Evolutionary conservation across 2,329 filamentous ascomycete species (phyloP), one percentile per base, ranked within the genome.

Genomic region (Plenodomus tracheiphilus): DNA sequence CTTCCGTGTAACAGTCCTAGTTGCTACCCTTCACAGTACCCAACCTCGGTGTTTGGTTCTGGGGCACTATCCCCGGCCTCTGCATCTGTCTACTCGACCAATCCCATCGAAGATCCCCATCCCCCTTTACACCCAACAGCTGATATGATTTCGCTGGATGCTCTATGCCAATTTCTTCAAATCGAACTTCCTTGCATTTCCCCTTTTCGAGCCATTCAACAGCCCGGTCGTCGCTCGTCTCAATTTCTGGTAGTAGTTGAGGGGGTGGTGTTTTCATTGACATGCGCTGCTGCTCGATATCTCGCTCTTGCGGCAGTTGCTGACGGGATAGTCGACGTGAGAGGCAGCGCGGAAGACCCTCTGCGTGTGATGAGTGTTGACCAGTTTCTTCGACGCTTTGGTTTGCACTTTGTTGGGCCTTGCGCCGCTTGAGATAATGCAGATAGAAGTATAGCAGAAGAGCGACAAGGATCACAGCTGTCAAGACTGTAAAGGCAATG

Each of bases 121-220:
- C 41, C 19, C 39, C 22, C 37, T 47, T 46, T 5, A 39, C 21
- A 30, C 32, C 43, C 5, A 38, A 16, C 16, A 38, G 25, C 16
- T 46, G 45, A 17, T 36, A 32, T 20, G 41, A 21, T 28, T 52
- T 48, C 4, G 38, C 22, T 17, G 30, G 11, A 30, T 39, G 44
- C 32, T 48, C 40, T 19, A 38, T 35, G 4, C 49, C 45, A 15
- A 51, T 17, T 36, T 53, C 47, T 10, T 42, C 49, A 15, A 32
- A 32, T 15, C 28, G 28, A 32, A 32, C 28, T 15, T 32, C 28
- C 28, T 32, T 32, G 28, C 28, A 32, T 32, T 43, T 48, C 8
- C 54, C 54, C 18, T 46, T 44, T n/a, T 60, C 54, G 36, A 62
- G 20, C 60, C 60, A 63, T 28, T 53, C 44, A 22, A 51, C 53